A percentile compares a stretch with the other conserved stretches of the same genome.
These are phyloP conservation scores for Citrus unshiu DNA, from an alignment of 345 rosid species.

Conservation along the genomic window DNA sequence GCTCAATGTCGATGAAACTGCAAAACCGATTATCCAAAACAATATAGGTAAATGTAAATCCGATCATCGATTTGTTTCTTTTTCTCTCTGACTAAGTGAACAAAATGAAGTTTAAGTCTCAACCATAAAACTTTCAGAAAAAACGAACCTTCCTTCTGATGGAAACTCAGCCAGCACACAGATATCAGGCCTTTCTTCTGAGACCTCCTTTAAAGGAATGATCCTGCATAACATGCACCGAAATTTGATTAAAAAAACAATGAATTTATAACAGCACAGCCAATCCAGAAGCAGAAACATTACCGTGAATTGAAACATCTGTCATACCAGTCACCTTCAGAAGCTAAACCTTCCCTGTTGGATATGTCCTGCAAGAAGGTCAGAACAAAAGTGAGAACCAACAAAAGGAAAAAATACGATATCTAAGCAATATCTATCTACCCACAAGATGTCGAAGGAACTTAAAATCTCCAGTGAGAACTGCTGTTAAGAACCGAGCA, in stretches of 20 bases:
- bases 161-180: conserved; percentile 78
- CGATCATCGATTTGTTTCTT: background rate
- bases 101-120: background rate
- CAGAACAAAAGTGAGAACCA: conserved; percentile 17
- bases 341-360: conserved; percentile 66
- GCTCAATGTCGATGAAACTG: conserved; percentile 59
- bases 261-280: conserved; percentile 1
- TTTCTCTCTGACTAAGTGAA: background rate
- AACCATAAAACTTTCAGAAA: background rate
- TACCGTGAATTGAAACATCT: conserved; percentile 61
- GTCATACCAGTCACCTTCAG: conserved; percentile 50
- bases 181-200: conserved; percentile 66
- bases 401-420: conserved; percentile 1
- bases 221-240: conserved; percentile 38
- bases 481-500: conserved; percentile 51
- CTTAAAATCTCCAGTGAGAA: conserved; percentile 69
- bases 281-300: conserved; percentile 4
- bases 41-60: conserved; percentile 10
- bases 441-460: conserved; percentile 64
- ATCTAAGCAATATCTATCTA: conserved; percentile 18
- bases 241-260: background rate
- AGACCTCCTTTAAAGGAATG: conserved; percentile 62
- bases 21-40: conserved; percentile 26
- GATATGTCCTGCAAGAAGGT: conserved; percentile 60
- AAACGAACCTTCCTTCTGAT: conserved; percentile 56